Evolutionary conservation across 2,329 filamentous ascomycete genomes (phyloP), one percentile per base, ranked within the genome.

Genomic region (Alternaria triticina): DNA sequence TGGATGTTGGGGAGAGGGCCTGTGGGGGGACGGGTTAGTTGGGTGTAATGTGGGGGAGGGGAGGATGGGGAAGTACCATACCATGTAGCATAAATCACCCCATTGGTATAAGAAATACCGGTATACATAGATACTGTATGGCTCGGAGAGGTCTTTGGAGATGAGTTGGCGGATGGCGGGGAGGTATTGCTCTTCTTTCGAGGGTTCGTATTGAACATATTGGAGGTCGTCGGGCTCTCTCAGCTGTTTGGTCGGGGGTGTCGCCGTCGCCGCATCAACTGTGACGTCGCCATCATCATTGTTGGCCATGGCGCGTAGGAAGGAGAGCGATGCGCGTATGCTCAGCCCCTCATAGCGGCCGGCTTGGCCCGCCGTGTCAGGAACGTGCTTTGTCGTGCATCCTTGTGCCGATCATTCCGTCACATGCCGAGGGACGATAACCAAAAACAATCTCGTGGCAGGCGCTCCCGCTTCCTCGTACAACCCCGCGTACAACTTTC

Each of bases 91-190:
- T n/a, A 99, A 84, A 76, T 98, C 91, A 6, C 92, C 92, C 96
- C 96, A 99, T 86, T 98, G 94, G 77, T 96, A 97, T 17, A 99
- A 84, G 74, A 99, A 99, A 80, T 99, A 99, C 30, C 96, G 90
- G 81, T 98, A 99, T 62, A 99, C 96, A 83, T 99, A 99, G 78
- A 99, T 98, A 82, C 95, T 98, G 80, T 99, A 99, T 2, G 96
- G 96, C 80, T 99, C 96, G 71, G 95, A 98, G 54, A 99, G 86
- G 78, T 98, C 96, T 75, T 95, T 97, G 47, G 94, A 96, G 75
- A 99, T 99, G 76, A 99, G 83, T 61, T 94, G 90, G 59, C 95
- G 90, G 80, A 99, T 97, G 45, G 93, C 89, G 36, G 94, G 89
- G 45, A 99, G 89, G 77, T 96, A 90, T 59, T 83, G 82, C 56